Evolutionary conservation across 306 rosid genomes (phyloP).

Genomic region (Malus sylvestris): DNA sequence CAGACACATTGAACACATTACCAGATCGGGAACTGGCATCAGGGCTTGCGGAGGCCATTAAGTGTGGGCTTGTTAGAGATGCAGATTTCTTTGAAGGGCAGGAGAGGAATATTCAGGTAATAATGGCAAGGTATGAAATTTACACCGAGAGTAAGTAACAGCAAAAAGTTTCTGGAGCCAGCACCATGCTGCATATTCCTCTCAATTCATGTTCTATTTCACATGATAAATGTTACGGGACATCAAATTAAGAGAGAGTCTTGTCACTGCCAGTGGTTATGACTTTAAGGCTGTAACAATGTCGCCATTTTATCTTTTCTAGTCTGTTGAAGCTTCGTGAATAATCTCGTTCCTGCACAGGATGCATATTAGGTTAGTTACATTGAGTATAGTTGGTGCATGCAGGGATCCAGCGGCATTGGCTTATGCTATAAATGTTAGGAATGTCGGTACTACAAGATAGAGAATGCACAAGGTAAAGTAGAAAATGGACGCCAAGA

Average conservation of each 20-base stretch:
- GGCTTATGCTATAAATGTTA: conserved; percentile 87
- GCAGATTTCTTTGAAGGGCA: conserved; percentile 93
- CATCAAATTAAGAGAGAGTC: neutral
- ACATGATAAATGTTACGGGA: conserved; percentile 8
- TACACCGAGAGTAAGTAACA: neutral
- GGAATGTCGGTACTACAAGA: no score
- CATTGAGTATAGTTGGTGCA: conserved; percentile 9
- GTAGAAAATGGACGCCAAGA: no score
- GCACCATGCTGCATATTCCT: neutral
- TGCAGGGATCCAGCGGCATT: conserved; percentile 75
- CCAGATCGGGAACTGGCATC: conserved; percentile 92
- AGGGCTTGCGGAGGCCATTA: conserved; percentile 88
- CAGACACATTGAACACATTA: conserved; percentile 65
- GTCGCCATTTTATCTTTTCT: neutral
- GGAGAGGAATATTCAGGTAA: conserved; percentile 77
- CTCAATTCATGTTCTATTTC: conserved; percentile 6
- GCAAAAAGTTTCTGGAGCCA: neutral
- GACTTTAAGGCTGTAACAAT: neutral
- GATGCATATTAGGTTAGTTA: neutral
- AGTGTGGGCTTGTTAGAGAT: conserved; percentile 90
- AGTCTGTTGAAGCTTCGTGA: conserved; percentile 4
- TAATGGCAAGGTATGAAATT: conserved; percentile 60
- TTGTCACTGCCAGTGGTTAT: neutral
- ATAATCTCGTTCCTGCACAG: neutral
- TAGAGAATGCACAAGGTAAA: no score